Percentiles rank a stretch among this genome's conserved stretches.
These are phyloP conservation scores for Porogramme epimiltina DNA, from an alignment of 1,284 basidiomycete genomes.

Conservation along the genomic window DNA sequence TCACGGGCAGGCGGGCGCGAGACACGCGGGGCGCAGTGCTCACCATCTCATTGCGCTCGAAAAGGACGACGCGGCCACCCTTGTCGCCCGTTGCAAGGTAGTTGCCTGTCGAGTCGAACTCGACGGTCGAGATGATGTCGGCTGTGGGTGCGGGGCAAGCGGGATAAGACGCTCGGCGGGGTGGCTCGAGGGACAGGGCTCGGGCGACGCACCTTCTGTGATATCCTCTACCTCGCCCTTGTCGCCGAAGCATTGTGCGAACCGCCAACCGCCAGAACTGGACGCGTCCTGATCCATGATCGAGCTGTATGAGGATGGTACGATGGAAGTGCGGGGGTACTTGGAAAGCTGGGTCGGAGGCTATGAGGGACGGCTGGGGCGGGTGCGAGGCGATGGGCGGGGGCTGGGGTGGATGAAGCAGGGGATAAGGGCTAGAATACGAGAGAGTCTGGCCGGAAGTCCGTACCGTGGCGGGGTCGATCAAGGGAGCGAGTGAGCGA, in stretches of 20 bases:
- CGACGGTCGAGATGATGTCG: constrained; percentile 99
- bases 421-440: background rate
- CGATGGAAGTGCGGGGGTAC: constrained; percentile 17
- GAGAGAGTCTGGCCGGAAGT: constrained; percentile 6
- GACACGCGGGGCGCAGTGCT: constrained; percentile 38
- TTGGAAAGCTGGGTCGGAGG: background rate
- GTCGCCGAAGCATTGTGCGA: constrained; percentile 99
- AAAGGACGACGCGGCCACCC: constrained; percentile 97
- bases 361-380: background rate
- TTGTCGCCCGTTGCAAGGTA: constrained; percentile 99
- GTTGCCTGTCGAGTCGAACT: constrained; percentile 99
- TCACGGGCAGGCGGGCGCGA: background rate
- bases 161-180: constrained; percentile 28
- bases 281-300: constrained; percentile 82
- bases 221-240: constrained; percentile 99
- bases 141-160: constrained; percentile 50
- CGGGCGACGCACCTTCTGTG: constrained; percentile 79
- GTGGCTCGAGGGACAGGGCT: constrained; percentile 11
- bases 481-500: constrained; percentile 14
- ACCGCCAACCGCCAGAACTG: constrained; percentile 91
- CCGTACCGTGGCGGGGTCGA: constrained; percentile 14
- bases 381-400: constrained; percentile 1
- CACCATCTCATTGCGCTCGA: constrained; percentile 97
- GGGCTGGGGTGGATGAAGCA: constrained; percentile 1
- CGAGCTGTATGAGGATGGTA: constrained; percentile 34